Percentiles rank a stretch among this genome's conserved stretches.
Evolutionary conservation across 306 rosid species (phyloP).

Genomic region (Glycyrrhiza uralensis): DNA sequence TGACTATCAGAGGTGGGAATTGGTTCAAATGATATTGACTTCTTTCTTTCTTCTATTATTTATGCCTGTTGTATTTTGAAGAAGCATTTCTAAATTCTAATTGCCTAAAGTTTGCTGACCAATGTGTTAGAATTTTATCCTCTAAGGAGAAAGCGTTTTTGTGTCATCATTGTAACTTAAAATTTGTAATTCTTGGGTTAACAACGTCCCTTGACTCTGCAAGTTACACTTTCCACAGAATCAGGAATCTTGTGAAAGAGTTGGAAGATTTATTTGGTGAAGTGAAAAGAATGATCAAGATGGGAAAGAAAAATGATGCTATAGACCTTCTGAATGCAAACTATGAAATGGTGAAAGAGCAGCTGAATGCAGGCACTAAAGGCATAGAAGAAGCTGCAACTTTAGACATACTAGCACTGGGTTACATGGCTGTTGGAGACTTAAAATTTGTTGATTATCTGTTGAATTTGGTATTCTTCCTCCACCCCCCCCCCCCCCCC

Average conservation of each 20-base stretch:
- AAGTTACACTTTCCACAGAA: slow-evolving; percentile 23
- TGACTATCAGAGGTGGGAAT: slow-evolving; percentile 46
- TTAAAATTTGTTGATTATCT: slow-evolving; percentile 50
- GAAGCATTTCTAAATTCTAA: slow-evolving; percentile 16
- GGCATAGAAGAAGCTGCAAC: slow-evolving; percentile 87
- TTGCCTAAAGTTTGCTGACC: background rate
- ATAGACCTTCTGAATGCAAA: slow-evolving; percentile 69
- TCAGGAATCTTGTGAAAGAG: slow-evolving; percentile 48
- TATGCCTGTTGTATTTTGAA: background rate
- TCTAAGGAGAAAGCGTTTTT: background rate
- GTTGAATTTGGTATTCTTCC: slow-evolving; percentile 50
- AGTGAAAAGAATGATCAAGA: slow-evolving; percentile 65
- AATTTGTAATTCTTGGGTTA: slow-evolving; percentile 20
- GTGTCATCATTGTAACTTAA: background rate
- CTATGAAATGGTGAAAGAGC: slow-evolving; percentile 74
- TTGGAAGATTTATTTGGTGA: slow-evolving; percentile 76
- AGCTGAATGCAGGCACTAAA: slow-evolving; percentile 52
- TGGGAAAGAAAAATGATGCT: slow-evolving; percentile 62
- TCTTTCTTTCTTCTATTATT: background rate
- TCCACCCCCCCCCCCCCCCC: background rate
- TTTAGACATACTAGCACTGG: slow-evolving; percentile 68
- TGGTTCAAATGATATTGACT: slow-evolving; percentile 3
- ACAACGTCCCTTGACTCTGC: slow-evolving; percentile 25
- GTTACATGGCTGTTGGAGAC: slow-evolving; percentile 81
- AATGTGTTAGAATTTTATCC: background rate